Evolutionary conservation across 1,139 yeast species (phyloP).

Genomic region (Oligophagozyma castellii): DNA sequence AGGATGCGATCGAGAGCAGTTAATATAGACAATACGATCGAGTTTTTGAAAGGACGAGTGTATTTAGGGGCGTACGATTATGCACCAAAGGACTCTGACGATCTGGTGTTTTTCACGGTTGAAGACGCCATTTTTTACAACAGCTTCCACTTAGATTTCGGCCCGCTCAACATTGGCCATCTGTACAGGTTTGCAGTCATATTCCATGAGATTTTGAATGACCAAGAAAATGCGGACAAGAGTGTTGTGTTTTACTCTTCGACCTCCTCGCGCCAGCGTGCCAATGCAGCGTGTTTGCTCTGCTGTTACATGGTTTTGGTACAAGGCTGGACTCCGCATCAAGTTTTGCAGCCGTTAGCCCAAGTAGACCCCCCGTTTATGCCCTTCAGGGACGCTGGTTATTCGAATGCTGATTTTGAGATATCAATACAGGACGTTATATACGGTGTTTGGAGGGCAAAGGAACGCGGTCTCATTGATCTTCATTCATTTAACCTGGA

Average conservation of each 20-base stretch:
- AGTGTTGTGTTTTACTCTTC: slow-evolving; percentile 86
- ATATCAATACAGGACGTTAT: slow-evolving; percentile 88
- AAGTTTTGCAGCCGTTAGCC: slow-evolving; percentile 85
- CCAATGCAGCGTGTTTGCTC: slow-evolving; percentile 88
- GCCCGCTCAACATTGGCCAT: slow-evolving; percentile 89
- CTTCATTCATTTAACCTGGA: slow-evolving; percentile 80
- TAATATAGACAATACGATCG: slow-evolving; percentile 24
- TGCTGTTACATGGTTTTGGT: slow-evolving; percentile 92
- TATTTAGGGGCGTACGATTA: slow-evolving; percentile 83
- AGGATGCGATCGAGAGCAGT: background rate
- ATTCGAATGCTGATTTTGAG: slow-evolving; percentile 87
- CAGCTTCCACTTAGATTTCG: slow-evolving; percentile 88
- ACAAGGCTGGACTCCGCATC: slow-evolving; percentile 97
- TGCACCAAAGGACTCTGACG: slow-evolving; percentile 63
- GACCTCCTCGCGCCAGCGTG: slow-evolving; percentile 65
- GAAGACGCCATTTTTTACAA: slow-evolving; percentile 88
- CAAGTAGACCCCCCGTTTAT: slow-evolving; percentile 90
- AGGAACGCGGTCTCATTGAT: slow-evolving; percentile 80
- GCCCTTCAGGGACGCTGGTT: slow-evolving; percentile 95
- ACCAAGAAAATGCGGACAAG: slow-evolving; percentile 68
- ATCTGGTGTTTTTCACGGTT: slow-evolving; percentile 75
- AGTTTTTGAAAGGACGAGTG: slow-evolving; percentile 47
- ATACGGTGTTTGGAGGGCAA: slow-evolving; percentile 97
- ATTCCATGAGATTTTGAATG: slow-evolving; percentile 80
- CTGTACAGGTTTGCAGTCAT: slow-evolving; percentile 90